Evolutionary conservation across 2,329 filamentous ascomycete species (phyloP), one percentile per base, ranked within the genome.

Genomic region (Xylariaceae sp.): DNA sequence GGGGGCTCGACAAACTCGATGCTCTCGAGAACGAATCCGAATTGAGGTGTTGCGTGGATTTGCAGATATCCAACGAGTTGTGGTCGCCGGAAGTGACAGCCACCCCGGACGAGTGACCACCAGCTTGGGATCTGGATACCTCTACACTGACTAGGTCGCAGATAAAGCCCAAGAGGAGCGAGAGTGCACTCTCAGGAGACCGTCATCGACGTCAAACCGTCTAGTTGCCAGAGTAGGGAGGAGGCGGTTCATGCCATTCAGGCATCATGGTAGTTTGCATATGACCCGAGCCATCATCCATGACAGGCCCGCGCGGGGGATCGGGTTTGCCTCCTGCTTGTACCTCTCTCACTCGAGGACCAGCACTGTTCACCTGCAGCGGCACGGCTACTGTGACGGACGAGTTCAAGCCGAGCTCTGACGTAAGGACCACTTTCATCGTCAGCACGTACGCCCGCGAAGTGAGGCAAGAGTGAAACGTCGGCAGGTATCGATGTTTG

Each of bases 391-490:
- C 70, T 45, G 74, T 75, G 47, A 83, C 64, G 54, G 72, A 75
- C 3, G 74, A 77, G 66, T 73, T 77, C 57, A 74, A 71, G 6
- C 77, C 72, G 13, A 39, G 42, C 23, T 53, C 18, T 44, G 53
- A 35, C 4, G 65, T 61, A 8, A 77, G 55, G 5, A 72, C 74
- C 4, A 85, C 66, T 11, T 73, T 71, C 48, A 81, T 65, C 64
- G 78, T 76, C 35, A 85, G 67, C 3, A 78, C 75, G 69, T 85
- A 85, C n/a, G 78, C 77, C 30, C 82, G 78, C 6, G 80, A 81
- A 44, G 77, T 73, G 68, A 85, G 78, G 73, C 82, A 85, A 7
- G 79, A 80, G 72, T 84, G 80, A 67, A 85, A 85, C 4, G 80
- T 81, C 0, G 82, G 82, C 18, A 84, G 62, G 64, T 84, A 82